Base-by-base conservation (phyloP, 164 flowering plant species). In the Sedum album region DNA sequence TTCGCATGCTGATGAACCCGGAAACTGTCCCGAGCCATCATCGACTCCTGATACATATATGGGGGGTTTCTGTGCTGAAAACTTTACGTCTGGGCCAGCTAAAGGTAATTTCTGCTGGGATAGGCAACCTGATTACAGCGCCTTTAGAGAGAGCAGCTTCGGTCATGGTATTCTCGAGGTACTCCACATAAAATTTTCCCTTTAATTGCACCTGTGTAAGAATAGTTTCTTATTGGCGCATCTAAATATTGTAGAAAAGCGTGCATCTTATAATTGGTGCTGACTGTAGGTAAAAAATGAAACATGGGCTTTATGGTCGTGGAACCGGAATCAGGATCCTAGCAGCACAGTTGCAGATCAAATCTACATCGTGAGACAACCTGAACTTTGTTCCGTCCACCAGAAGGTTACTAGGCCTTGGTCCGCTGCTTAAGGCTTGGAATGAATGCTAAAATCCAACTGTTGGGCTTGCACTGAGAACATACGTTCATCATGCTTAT, bases 151-250 rank as follows among this genome's bases (percentile, higher is more conserved):
- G 73, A 83, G 86, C 66, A 94, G 97, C 85, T 94, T 88, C 68
- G 97, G 99, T 67, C 96, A 88, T 79, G 99, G 99, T 17, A 90
- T 89, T 31, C 76, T 93, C 26, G 97, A 93, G 96, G 98, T 90
- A 70, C 61, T 25, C 61, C n/a, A 26, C 2, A 55, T 7, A 8
- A 41, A 14, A 0, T 7, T 35, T 35, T 35, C 20, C n/a, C 21
- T 48, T 17, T 48, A 21, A 35, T 35, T 35, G 7, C 7, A 35
- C 38, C 38, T 35, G 5, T 35, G 3, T 35, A 35, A 35, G 3
- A 35, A 35, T 35, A 35, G 38, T n/a, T n/a, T n/a, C 38, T 35
- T 3, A 35, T 7, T 3, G 7, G 7, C 38, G 7, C 38, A 35
- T 35, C 7, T 7, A 35, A 35, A 35, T 35, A 35, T 35, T 35